These are phyloP conservation scores for Leccinum barrowsii DNA, from an alignment of 768 basidiomycete species.

Conservation along the genomic window DNA sequence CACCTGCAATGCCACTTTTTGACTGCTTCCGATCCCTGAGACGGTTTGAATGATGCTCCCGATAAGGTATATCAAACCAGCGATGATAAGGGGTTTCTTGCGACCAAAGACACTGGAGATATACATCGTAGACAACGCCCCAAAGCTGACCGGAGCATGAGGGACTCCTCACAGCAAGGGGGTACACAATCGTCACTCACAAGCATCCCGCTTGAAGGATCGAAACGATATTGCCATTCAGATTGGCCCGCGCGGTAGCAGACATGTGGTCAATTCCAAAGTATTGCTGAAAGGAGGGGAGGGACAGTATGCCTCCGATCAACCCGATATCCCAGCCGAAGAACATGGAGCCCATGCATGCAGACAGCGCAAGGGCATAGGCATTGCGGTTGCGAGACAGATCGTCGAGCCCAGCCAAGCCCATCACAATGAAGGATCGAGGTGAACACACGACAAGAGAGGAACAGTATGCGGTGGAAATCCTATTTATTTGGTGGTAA, in stretches of 20 bases:
- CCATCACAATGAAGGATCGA: constrained; percentile 16
- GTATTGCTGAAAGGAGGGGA: constrained; percentile 44
- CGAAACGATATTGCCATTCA: constrained; percentile 52
- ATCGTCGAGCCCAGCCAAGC: constrained; percentile 18
- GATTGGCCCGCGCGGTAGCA: constrained; percentile 34
- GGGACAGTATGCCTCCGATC: constrained; percentile 48
- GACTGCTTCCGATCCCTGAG: too few species aligned
- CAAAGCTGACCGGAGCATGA: constrained; percentile 32
- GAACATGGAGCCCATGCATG: constrained; percentile 49
- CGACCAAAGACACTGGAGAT: too few species aligned
- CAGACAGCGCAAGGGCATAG: constrained; percentile 42
- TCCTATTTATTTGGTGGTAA: neutral
- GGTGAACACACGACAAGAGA: neutral
- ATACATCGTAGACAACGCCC: constrained; percentile 40
- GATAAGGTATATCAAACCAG: too few species aligned
- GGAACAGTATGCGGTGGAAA: neutral
- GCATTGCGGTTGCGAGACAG: constrained; percentile 40
- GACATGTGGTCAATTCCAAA: constrained; percentile 43
- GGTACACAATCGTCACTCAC: constrained; percentile 27
- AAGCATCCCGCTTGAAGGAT: constrained; percentile 47
- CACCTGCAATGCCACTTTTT: too few species aligned
- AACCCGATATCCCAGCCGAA: constrained; percentile 49
- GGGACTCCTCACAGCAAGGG: neutral
- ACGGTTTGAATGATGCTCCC: too few species aligned
- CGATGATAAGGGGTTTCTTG: too few species aligned